Percentiles rank a stretch among this genome's conserved stretches.
phyloP scores from a whole-genome alignment of 352 stramenopile genomes.

The Globisporangium barbulae region DNA sequence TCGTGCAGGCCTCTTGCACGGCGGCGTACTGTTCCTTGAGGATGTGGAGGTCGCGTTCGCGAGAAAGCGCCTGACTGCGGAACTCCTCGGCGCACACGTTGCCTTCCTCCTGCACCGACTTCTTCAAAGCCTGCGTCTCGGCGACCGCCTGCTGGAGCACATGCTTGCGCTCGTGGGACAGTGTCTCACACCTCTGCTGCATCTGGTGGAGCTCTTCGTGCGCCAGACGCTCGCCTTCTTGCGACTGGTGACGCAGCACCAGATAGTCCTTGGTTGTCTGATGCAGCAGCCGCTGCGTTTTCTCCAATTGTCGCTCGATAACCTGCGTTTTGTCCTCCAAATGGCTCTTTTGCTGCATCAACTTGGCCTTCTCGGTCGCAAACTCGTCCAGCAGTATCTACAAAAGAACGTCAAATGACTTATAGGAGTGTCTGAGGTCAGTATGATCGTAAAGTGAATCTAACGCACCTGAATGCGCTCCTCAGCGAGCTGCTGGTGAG shows the following conservation, averaged over 20 bases:
- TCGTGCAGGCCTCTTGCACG: slow-evolving; percentile 65
- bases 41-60: slow-evolving; percentile 68
- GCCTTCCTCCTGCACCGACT: slow-evolving; percentile 51
- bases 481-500: slow-evolving; percentile 51
- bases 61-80: slow-evolving; percentile 45
- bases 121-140: slow-evolving; percentile 43
- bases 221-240: slow-evolving; percentile 52
- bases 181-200: slow-evolving; percentile 32
- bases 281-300: slow-evolving; percentile 53
- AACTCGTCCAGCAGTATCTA: slow-evolving; percentile 55
- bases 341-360: slow-evolving; percentile 34
- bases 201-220: slow-evolving; percentile 54
- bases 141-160: slow-evolving; percentile 37
- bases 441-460: background rate
- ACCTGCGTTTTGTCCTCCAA: slow-evolving; percentile 32
- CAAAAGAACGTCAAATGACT: too few species aligned
- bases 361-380: slow-evolving; percentile 49
- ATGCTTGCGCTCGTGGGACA: slow-evolving; percentile 41
- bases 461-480: slow-evolving; percentile 51
- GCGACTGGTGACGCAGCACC: slow-evolving; percentile 61
- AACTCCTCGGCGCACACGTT: slow-evolving; percentile 54
- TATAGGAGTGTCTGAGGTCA: too few species aligned
- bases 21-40: slow-evolving; percentile 75
- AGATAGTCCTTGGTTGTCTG: slow-evolving; percentile 80
- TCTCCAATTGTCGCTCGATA: slow-evolving; percentile 47